phyloP scores from a whole-genome alignment of 163 green algal species.

The Chlorella variabilis region DNA sequence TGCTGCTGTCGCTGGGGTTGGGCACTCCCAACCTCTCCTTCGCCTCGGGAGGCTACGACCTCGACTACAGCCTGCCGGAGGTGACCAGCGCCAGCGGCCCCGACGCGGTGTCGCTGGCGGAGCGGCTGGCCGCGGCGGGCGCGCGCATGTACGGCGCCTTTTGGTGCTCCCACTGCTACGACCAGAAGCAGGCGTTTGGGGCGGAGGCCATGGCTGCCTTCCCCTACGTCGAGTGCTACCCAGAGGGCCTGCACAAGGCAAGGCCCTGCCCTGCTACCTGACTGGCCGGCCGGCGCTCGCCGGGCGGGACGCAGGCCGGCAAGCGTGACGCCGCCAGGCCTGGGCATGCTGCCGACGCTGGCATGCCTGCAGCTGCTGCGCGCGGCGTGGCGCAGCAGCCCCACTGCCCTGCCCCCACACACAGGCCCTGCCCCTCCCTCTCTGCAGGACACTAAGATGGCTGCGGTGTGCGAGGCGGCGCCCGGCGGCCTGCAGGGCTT shows the following conservation, averaged over 20 bases:
- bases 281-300: no score
- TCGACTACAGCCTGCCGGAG: conserved; percentile 35
- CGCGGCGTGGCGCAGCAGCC: not conserved
- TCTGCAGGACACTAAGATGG: conserved; percentile 69
- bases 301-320: no score
- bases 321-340: no score
- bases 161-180: conserved; percentile 97
- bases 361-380: no score
- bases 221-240: conserved; percentile 99
- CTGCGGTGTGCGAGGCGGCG: conserved; percentile 66
- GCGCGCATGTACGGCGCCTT: conserved; percentile 98
- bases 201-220: conserved; percentile 84
- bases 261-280: no score
- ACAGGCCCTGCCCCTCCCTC: not conserved
- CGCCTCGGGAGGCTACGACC: conserved; percentile 22
- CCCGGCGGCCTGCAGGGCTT: conserved; percentile 76
- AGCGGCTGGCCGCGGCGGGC: conserved; percentile 70
- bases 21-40: conserved; percentile 14
- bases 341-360: no score
- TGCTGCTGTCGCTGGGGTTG: conserved; percentile 56
- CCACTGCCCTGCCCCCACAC: not conserved
- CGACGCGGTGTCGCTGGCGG: conserved; percentile 60
- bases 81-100: conserved; percentile 58
- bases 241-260: conserved; percentile 84
- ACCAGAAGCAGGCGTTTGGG: conserved; percentile 97